These are phyloP conservation scores for Leptographium procerum DNA, from an alignment of 2,329 filamentous ascomycete species.

Conservation along the genomic window DNA sequence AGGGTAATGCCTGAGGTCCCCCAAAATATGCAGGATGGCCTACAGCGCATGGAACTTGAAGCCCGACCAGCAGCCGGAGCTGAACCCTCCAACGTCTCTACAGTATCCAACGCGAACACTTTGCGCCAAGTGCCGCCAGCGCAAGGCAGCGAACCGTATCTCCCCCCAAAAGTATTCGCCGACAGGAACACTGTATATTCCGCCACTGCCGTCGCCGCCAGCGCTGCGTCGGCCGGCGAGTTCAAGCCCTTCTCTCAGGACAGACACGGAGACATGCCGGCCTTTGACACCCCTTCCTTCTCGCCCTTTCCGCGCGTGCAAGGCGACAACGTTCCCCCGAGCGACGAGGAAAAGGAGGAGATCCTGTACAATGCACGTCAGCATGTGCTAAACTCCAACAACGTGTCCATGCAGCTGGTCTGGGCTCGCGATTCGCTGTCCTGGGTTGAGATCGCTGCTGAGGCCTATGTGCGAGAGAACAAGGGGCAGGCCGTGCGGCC, in stretches of 20 bases:
- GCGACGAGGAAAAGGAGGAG: conserved; percentile 87
- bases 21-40: conserved; percentile 89
- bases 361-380: conserved; percentile 76
- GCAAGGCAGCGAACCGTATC: background rate
- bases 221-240: conserved; percentile 11
- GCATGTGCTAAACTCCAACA: conserved; percentile 81
- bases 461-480: conserved; percentile 59
- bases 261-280: conserved; percentile 24
- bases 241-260: conserved; percentile 32
- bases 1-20: conserved; percentile 94
- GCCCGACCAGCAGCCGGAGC: conserved; percentile 34
- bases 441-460: conserved; percentile 74
- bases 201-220: conserved; percentile 5
- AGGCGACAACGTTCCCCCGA: conserved; percentile 81
- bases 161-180: background rate
- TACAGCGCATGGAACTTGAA: conserved; percentile 82
- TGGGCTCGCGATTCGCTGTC: conserved; percentile 90
- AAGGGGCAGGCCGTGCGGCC: conserved; percentile 43
- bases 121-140: background rate
- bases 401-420: conserved; percentile 89
- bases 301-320: conserved; percentile 83
- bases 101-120: background rate
- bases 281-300: conserved; percentile 59
- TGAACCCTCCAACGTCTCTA: background rate
- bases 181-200: background rate